These are phyloP conservation scores for Podila clonocystis DNA, from an alignment of 192 early-diverging fungal species.

Conservation along the genomic window DNA sequence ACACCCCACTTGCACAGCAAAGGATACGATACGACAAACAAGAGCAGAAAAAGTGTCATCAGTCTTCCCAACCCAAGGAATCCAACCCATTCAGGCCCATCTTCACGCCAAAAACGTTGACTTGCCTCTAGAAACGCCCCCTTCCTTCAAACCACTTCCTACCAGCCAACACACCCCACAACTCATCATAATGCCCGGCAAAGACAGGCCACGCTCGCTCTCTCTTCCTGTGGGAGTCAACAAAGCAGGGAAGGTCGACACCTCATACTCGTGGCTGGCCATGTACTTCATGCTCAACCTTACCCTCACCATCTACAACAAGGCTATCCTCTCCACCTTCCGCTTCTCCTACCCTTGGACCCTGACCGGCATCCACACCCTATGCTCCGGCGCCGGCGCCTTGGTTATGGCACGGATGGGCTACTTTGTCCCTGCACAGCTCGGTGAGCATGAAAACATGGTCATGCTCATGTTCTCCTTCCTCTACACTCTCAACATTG, in stretches of 20 bases:
- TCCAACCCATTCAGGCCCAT: no score
- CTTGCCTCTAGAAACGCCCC: not conserved
- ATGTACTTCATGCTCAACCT: slow-evolving; percentile 82
- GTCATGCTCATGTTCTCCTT: slow-evolving; percentile 82
- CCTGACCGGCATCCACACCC: slow-evolving; percentile 84
- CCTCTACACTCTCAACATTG: slow-evolving; percentile 92
- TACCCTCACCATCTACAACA: slow-evolving; percentile 85
- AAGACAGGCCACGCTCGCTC: slow-evolving; percentile 37
- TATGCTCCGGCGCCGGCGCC: slow-evolving; percentile 77
- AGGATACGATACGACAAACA: no score
- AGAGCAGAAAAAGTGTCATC: no score
- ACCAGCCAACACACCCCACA: not conserved
- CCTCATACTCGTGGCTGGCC: slow-evolving; percentile 65
- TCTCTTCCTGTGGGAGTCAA: slow-evolving; percentile 12
- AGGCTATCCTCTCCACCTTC: slow-evolving; percentile 79
- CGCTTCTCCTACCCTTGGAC: slow-evolving; percentile 88
- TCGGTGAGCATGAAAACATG: slow-evolving; percentile 68
- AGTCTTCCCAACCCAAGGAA: no score
- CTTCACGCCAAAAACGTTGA: no score
- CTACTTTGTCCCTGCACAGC: slow-evolving; percentile 60
- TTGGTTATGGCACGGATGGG: slow-evolving; percentile 59
- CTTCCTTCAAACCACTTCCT: not conserved
- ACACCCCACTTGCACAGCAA: not conserved
- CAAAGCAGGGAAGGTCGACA: slow-evolving; percentile 37
- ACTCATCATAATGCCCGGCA: slow-evolving; percentile 22